A percentile compares a stretch with the other conserved stretches of the same genome.
These are phyloP conservation scores for Nannizziopsis barbatae DNA, from an alignment of 2,329 filamentous ascomycete species.

Conservation along the genomic window DNA sequence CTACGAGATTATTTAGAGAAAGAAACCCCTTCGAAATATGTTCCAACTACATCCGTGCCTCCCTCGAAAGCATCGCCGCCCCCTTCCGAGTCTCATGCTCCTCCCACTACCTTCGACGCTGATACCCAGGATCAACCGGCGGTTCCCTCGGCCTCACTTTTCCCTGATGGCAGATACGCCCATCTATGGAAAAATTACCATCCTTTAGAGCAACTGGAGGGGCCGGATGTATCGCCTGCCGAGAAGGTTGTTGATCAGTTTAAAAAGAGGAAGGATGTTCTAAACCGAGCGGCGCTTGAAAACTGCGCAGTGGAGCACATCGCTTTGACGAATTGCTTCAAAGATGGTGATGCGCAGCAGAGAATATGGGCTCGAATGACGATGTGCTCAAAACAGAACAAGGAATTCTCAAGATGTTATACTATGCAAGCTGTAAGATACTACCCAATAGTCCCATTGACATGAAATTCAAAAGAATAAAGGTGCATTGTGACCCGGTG, in stretches of 20 bases:
- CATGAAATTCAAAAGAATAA: no score
- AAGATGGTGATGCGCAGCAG: conserved; percentile 54
- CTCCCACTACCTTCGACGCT: conserved; percentile 10
- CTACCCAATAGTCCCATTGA: background rate
- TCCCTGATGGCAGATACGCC: conserved; percentile 62
- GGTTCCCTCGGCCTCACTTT: conserved; percentile 46
- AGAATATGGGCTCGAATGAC: conserved; percentile 47
- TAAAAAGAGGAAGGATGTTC: conserved; percentile 67
- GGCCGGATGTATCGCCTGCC: conserved; percentile 64
- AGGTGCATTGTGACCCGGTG: background rate
- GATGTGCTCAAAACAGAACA: conserved; percentile 69
- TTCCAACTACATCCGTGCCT: conserved; percentile 22
- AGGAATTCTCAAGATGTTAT: conserved; percentile 74
- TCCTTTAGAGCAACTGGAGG: conserved; percentile 59
- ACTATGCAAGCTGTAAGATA: conserved; percentile 64
- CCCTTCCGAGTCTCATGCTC: conserved; percentile 13
- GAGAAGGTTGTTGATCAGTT: conserved; percentile 71
- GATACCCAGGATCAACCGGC: conserved; percentile 24
- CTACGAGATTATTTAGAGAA: conserved; percentile 74
- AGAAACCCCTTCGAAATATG: conserved; percentile 65
- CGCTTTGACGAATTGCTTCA: conserved; percentile 72
- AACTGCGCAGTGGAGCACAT: conserved; percentile 86
- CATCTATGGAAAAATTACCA: conserved; percentile 89
- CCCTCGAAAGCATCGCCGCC: conserved; percentile 14
- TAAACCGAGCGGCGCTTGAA: conserved; percentile 74